Percentiles rank a stretch among this genome's conserved stretches.
Conservation (phyloP, 495 filamentous ascomycete species). For the Gamarada debralockiae region DNA sequence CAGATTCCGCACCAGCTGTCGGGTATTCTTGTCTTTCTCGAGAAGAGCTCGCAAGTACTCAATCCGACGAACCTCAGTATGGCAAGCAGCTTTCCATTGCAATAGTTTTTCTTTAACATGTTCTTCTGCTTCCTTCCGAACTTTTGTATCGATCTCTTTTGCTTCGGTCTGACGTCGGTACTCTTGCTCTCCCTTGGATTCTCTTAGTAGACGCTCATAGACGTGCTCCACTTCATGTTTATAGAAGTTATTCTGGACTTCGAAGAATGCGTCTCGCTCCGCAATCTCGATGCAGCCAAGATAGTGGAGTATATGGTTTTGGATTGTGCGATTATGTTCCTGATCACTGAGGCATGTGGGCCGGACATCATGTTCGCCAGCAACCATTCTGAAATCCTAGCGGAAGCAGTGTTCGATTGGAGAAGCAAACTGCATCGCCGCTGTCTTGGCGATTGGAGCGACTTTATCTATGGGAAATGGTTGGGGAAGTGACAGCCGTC, state of each 20-base stretch:
- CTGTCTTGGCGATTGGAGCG: no score
- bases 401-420: no score
- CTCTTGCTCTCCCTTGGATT: not conserved
- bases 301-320: slow-evolving; percentile 30
- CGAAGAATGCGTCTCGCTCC: slow-evolving; percentile 23
- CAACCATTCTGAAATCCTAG: slow-evolving; percentile 4
- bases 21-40: no score
- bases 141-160: not conserved
- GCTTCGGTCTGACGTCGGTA: not conserved
- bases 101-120: no score
- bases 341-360: slow-evolving; percentile 1
- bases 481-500: no score
- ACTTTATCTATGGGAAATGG: no score
- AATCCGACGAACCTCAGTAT: no score
- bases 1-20: no score
- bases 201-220: not conserved
- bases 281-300: slow-evolving; percentile 30
- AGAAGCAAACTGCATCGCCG: no score
- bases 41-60: no score
- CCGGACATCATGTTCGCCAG: not conserved
- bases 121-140: no score
- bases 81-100: no score
- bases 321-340: slow-evolving; percentile 21
- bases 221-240: not conserved
- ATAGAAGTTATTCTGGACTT: not conserved